These are phyloP conservation scores for Spathaspora sp. DNA, from an alignment of 805 yeast genomes.

Conservation along the genomic window DNA sequence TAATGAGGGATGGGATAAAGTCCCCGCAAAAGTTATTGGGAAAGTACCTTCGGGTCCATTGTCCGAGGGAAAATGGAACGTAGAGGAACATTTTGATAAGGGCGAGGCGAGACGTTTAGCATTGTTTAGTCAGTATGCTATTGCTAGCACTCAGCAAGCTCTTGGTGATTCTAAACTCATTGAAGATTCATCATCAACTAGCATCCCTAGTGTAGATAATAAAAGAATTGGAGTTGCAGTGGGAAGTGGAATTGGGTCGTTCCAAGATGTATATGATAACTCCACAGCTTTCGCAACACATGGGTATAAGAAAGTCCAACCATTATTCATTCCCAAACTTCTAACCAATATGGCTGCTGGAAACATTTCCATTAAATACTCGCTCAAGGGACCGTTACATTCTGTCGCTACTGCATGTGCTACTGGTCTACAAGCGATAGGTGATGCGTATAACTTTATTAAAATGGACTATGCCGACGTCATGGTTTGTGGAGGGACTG, in stretches of 20 bases:
- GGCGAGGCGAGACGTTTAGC: slow-evolving; percentile 62
- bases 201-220: slow-evolving; percentile 11
- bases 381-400: slow-evolving; percentile 82
- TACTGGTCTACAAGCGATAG: slow-evolving; percentile 89
- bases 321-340: slow-evolving; percentile 79
- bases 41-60: slow-evolving; percentile 53
- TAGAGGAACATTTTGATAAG: slow-evolving; percentile 45
- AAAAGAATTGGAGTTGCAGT: slow-evolving; percentile 68
- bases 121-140: slow-evolving; percentile 70
- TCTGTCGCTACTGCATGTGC: slow-evolving; percentile 95
- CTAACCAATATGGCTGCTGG: slow-evolving; percentile 95
- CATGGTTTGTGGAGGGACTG: slow-evolving; percentile 94
- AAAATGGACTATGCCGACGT: slow-evolving; percentile 76
- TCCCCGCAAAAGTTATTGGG: slow-evolving; percentile 77
- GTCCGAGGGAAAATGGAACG: slow-evolving; percentile 49
- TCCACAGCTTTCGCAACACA: slow-evolving; percentile 44
- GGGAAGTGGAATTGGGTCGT: slow-evolving; percentile 91
- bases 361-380: slow-evolving; percentile 73
- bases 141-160: slow-evolving; percentile 78
- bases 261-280: slow-evolving; percentile 68
- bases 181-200: slow-evolving; percentile 24
- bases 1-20: slow-evolving; percentile 44
- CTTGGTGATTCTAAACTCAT: slow-evolving; percentile 55
- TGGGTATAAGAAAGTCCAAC: slow-evolving; percentile 69
- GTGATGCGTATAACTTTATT: slow-evolving; percentile 86